Evolutionary conservation across 1,284 basidiomycete species (phyloP).

Genomic region (Trametes polyzona): DNA sequence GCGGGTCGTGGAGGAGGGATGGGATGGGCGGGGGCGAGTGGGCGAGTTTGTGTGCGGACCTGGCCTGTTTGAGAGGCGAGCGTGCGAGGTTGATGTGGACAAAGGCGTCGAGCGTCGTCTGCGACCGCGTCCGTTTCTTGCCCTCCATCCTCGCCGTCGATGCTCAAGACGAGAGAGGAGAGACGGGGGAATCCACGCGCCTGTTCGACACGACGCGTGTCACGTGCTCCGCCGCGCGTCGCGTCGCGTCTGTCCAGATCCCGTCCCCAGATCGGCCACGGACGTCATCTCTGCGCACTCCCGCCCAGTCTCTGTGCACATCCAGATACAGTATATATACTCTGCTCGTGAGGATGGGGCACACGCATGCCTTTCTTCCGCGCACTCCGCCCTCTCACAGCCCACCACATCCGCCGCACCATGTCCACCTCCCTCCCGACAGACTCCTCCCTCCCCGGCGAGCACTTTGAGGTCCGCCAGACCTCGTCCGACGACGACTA

Average conservation of each 20-base stretch:
- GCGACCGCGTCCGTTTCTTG: conserved; percentile 24
- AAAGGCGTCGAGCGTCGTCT: conserved; percentile 21
- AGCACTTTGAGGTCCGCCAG: conserved; percentile 34
- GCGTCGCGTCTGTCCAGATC: conserved; percentile 4
- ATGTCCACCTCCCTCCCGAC: conserved; percentile 23
- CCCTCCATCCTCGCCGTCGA: neutral
- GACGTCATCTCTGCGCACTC: neutral
- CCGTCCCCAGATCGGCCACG: neutral
- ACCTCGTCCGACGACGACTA: conserved; percentile 30
- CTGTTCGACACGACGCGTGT: neutral
- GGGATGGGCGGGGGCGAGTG: neutral
- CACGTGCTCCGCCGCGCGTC: conserved; percentile 4
- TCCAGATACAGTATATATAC: too few relatives aligned
- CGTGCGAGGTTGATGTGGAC: conserved; percentile 5
- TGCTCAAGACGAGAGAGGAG: neutral
- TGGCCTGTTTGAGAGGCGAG: conserved; percentile 25
- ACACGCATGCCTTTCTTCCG: neutral
- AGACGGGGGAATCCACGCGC: neutral
- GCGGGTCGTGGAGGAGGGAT: neutral
- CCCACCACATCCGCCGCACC: neutral
- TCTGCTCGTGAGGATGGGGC: neutral
- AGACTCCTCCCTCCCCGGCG: conserved; percentile 31
- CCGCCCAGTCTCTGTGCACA: neutral
- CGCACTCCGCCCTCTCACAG: neutral
- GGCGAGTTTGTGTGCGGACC: conserved; percentile 11